Base-by-base conservation (phyloP, 257 asterid genomes). In the Fraxinus quadrangulata region DNA sequence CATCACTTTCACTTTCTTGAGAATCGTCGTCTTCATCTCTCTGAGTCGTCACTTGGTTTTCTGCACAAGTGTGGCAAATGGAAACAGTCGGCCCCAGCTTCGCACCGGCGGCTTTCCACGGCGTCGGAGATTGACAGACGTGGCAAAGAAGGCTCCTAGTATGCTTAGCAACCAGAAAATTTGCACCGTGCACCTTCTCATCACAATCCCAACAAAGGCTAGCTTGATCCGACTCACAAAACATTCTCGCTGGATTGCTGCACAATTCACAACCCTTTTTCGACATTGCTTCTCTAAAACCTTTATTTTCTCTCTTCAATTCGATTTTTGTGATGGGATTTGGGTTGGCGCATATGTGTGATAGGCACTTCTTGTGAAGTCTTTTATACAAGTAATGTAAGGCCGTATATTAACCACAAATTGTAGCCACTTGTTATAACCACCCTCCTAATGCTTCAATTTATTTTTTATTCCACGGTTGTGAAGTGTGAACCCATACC, bases 151-250 rank as follows among this genome's bases (percentile, higher is more conserved):
- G 83, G 14, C 86, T 82, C 34, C 92, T 87, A 2, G 82, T 70
- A 81, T 88, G 91, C 24, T 85, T 88, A 0, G 89, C 92, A 16
- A 88, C 92, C 39, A 88, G 81, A 73, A 88, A 88, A 76, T 88
- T 88, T 49, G 92, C 90, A 75, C 86, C 84, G 77, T 88, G 92
- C 17, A 86, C 92, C 84, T 84, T 88, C 77, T 81, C 85, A 76
- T 88, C 92, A 81, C 91, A 88, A 67, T 84, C 86, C 87, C 88
- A 88, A 67, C 91, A 88, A 19, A 88, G 81, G 26, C 88, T 81
- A 3, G 92, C 92, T 67, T 86, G 81, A 76, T 88, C 92, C 67
- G 90, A 86, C 11, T 86, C 87, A 82, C 92, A 88, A 37, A 80
- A 84, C 88, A 88, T 86, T 45, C 82, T 76, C 1, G 91, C 89